Conservation (phyloP, 176 grass and related monocot species). For the Avena sativa region DNA sequence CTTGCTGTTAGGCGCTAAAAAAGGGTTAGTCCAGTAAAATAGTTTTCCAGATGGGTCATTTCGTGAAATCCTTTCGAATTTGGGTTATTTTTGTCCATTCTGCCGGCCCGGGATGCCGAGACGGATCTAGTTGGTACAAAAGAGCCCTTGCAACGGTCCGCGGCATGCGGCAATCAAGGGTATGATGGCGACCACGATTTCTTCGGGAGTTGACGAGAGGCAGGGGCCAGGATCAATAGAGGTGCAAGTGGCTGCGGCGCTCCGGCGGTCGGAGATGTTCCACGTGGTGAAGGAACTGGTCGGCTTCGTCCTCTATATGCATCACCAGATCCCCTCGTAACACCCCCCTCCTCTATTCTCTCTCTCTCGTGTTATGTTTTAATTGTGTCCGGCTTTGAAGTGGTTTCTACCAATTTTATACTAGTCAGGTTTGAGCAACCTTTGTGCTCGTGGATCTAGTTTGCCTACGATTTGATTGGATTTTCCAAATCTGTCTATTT, state of each 20-base stretch:
- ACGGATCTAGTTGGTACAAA: no score
- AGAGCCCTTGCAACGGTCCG: background rate
- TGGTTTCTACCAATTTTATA: background rate
- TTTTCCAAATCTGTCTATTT: conserved; percentile 1
- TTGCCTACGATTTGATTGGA: background rate
- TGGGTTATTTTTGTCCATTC: no score
- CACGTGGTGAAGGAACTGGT: conserved; percentile 88
- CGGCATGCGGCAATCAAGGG: background rate
- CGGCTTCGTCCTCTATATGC: conserved; percentile 96
- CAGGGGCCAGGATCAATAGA: conserved; percentile 42
- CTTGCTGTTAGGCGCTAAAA: no score
- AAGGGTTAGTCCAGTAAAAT: no score
- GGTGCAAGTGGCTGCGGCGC: conserved; percentile 56
- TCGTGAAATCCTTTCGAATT: no score
- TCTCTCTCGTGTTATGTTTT: background rate
- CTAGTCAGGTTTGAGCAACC: background rate
- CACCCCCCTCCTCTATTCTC: background rate
- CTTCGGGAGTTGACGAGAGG: conserved; percentile 19
- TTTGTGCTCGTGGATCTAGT: background rate
- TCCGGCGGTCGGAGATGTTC: conserved; percentile 77
- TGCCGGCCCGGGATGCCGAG: no score
- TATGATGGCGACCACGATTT: conserved; percentile 48
- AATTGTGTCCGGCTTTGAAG: background rate
- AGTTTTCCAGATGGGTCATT: no score
- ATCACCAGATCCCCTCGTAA: conserved; percentile 95